Percentiles rank a stretch among this genome's conserved stretches.
Evolutionary conservation across 2,329 filamentous ascomycete genomes (phyloP).

Genomic region (Colletotrichum higginsianum): DNA sequence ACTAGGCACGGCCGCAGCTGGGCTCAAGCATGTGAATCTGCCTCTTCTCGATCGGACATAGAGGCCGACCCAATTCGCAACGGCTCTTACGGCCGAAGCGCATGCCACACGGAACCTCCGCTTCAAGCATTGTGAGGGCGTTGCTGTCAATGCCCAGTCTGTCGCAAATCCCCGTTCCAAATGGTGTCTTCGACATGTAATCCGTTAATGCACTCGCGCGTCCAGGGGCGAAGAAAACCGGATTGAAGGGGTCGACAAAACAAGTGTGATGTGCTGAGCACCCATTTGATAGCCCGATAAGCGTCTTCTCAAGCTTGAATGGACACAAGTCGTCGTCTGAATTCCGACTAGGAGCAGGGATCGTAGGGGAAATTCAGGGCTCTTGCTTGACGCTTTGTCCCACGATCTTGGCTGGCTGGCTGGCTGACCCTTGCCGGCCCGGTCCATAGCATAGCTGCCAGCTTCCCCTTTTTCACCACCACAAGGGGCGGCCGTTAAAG

Average conservation of each 20-base stretch:
- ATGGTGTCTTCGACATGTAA: background rate
- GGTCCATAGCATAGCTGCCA: slow-evolving; percentile 29
- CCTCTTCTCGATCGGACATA: background rate
- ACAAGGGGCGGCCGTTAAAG: background rate
- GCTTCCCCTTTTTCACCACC: background rate
- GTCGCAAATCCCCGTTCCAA: background rate
- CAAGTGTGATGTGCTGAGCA: background rate
- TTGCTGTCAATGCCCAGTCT: background rate
- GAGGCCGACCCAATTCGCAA: background rate
- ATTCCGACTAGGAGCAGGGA: slow-evolving; percentile 30
- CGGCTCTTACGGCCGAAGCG: slow-evolving; percentile 9
- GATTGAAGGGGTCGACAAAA: background rate
- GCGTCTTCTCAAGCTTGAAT: background rate
- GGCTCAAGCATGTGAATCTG: slow-evolving; percentile 27
- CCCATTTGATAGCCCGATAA: background rate
- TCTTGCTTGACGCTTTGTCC: slow-evolving; percentile 41
- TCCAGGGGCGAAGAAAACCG: background rate
- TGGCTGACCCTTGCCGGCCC: slow-evolving; percentile 31
- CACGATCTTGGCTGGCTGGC: slow-evolving; percentile 18
- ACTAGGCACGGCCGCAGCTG: slow-evolving; percentile 17
- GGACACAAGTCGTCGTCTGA: slow-evolving; percentile 27
- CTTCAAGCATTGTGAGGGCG: background rate
- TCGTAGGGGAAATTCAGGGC: slow-evolving; percentile 31
- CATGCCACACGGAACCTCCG: slow-evolving; percentile 20
- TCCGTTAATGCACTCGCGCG: background rate